phyloP scores from a whole-genome alignment of 768 basidiomycete genomes.

The Mycena sanguinolenta region DNA sequence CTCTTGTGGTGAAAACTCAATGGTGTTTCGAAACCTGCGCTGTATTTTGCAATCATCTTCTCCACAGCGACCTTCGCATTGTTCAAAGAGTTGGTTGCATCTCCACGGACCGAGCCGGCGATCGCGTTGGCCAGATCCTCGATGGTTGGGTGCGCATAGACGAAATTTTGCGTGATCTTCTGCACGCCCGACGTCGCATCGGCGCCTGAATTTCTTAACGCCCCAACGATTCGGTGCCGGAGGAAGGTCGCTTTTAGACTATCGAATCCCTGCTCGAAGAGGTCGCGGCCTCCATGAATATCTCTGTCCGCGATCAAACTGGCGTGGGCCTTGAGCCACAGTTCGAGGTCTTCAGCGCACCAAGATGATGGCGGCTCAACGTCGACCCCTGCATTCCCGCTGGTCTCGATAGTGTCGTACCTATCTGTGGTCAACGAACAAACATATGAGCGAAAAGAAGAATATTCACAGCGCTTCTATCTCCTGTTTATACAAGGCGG shows the following conservation, averaged over 20 bases:
- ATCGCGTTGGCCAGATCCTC: too few species aligned
- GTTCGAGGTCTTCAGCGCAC: slow-evolving; percentile 26
- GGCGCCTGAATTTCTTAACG: slow-evolving; percentile 37
- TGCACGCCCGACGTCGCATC: too few species aligned
- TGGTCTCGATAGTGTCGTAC: slow-evolving; percentile 41
- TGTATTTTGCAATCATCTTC: too few species aligned
- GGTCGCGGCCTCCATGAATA: slow-evolving; percentile 35
- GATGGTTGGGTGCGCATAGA: too few species aligned
- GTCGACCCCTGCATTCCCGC: slow-evolving; percentile 25
- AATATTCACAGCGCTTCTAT: slow-evolving; percentile 58
- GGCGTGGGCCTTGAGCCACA: slow-evolving; percentile 42
- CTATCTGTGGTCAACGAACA: slow-evolving; percentile 18
- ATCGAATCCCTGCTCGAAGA: slow-evolving; percentile 53
- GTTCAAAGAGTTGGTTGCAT: too few species aligned
- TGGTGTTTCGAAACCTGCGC: too few species aligned
- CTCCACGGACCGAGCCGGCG: too few species aligned
- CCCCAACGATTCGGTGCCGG: slow-evolving; percentile 53
- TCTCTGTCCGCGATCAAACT: slow-evolving; percentile 29
- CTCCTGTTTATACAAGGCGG: slow-evolving; percentile 58
- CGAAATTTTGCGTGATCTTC: too few species aligned
- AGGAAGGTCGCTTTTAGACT: slow-evolving; percentile 55
- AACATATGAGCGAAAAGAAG: not conserved
- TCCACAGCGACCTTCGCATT: too few species aligned
- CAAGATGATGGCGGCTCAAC: slow-evolving; percentile 37
- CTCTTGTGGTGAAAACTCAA: slow-evolving; percentile 34